Conservation (phyloP, 2,329 filamentous ascomycete species). For the Verticillium nonalfalfae region DNA sequence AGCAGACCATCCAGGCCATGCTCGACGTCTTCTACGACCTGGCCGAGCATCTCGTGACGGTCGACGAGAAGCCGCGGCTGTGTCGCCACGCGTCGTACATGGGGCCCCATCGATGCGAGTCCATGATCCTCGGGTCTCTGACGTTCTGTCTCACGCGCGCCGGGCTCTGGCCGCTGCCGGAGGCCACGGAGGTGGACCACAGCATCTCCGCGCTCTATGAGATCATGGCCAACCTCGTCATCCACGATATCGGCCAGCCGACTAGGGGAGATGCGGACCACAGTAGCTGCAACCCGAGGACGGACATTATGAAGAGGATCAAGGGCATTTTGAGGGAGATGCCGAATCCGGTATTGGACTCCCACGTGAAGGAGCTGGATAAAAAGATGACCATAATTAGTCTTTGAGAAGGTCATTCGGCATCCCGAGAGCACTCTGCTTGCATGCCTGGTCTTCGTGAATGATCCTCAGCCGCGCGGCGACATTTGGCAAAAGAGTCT, state of each 20-base stretch:
- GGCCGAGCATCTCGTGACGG: slow-evolving; percentile 17
- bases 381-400: slow-evolving; percentile 6
- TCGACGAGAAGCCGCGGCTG: slow-evolving; percentile 23
- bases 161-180: slow-evolving; percentile 23
- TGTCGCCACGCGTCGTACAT: slow-evolving; percentile 24
- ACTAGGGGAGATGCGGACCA: slow-evolving; percentile 11
- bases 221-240: slow-evolving; percentile 16
- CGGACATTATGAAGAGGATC: slow-evolving; percentile 10
- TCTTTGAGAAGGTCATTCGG: background rate
- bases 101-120: slow-evolving; percentile 26
- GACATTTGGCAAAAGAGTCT: no score
- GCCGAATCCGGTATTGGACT: slow-evolving; percentile 6
- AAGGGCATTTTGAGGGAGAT: slow-evolving; percentile 14
- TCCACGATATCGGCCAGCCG: slow-evolving; percentile 18
- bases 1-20: slow-evolving; percentile 15
- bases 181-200: slow-evolving; percentile 14
- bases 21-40: slow-evolving; percentile 18
- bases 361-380: slow-evolving; percentile 7
- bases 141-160: slow-evolving; percentile 24
- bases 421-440: no score
- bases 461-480: no score
- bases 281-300: slow-evolving; percentile 15
- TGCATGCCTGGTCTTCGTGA: no score
- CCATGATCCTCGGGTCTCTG: slow-evolving; percentile 27
- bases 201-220: slow-evolving; percentile 16